Conservation (phyloP, 73 alveolate species). For the Uronychia setigera region DNA sequence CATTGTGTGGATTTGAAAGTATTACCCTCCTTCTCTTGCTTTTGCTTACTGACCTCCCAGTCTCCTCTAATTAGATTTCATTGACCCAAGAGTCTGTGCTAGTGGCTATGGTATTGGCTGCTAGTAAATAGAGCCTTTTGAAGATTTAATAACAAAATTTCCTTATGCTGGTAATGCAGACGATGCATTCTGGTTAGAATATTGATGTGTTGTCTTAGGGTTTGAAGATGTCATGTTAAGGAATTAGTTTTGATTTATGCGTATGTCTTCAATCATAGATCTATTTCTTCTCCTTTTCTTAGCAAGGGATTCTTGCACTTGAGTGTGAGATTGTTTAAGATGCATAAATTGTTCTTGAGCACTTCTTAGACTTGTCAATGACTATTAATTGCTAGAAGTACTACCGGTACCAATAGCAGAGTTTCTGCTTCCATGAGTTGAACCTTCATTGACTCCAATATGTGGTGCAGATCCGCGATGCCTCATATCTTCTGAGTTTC, state of each 20-base stretch:
- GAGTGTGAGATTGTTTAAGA: too few species aligned
- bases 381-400: too few species aligned
- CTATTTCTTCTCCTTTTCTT: background rate
- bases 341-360: too few species aligned
- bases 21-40: background rate
- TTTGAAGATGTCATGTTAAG: background rate
- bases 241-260: background rate
- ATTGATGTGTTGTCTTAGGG: too few species aligned
- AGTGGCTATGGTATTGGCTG: background rate
- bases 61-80: background rate
- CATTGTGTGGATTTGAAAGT: background rate
- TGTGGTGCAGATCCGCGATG: too few species aligned
- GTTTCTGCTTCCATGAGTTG: too few species aligned
- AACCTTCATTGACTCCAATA: too few species aligned
- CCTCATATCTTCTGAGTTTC: too few species aligned
- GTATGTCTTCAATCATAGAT: background rate
- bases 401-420: too few species aligned
- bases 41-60: background rate
- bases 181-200: too few species aligned
- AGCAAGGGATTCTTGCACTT: background rate
- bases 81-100: background rate
- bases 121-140: background rate
- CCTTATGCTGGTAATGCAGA: background rate
- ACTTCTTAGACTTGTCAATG: too few species aligned
- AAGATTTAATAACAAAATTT: background rate